Conservation (phyloP, 2,329 filamentous ascomycete genomes). For the Phialemonium atrogriseum region DNA sequence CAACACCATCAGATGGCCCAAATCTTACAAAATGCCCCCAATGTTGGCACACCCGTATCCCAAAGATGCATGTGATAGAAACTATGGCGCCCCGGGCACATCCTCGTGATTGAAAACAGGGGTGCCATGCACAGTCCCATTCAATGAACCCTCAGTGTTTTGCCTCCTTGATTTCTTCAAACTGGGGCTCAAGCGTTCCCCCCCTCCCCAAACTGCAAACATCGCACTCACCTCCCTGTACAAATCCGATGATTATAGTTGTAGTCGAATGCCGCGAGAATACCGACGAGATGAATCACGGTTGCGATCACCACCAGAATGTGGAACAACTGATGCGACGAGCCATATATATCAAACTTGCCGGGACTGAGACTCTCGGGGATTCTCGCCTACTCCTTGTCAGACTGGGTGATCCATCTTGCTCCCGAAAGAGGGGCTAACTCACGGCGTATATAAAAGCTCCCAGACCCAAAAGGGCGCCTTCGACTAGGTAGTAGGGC, state of each 20-base stretch:
- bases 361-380: neutral
- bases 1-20: too few relatives aligned
- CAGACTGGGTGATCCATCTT: neutral
- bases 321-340: neutral
- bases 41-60: too few relatives aligned
- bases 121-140: too few relatives aligned
- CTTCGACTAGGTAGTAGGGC: constrained; percentile 1
- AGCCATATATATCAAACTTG: neutral
- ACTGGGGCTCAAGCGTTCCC: too few relatives aligned
- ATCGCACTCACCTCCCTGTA: too few relatives aligned
- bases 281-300: neutral
- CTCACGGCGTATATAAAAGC: neutral
- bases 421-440: neutral
- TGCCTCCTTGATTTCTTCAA: too few relatives aligned
- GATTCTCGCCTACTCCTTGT: neutral
- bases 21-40: too few relatives aligned
- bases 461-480: neutral
- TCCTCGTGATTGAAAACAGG: too few relatives aligned
- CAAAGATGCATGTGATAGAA: too few relatives aligned
- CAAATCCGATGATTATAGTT: neutral
- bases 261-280: neutral
- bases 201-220: too few relatives aligned
- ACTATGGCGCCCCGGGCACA: too few relatives aligned
- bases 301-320: neutral
- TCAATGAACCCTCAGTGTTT: too few relatives aligned